Base-by-base conservation (phyloP, 768 basidiomycete species). In the Boletus reticulatus region DNA sequence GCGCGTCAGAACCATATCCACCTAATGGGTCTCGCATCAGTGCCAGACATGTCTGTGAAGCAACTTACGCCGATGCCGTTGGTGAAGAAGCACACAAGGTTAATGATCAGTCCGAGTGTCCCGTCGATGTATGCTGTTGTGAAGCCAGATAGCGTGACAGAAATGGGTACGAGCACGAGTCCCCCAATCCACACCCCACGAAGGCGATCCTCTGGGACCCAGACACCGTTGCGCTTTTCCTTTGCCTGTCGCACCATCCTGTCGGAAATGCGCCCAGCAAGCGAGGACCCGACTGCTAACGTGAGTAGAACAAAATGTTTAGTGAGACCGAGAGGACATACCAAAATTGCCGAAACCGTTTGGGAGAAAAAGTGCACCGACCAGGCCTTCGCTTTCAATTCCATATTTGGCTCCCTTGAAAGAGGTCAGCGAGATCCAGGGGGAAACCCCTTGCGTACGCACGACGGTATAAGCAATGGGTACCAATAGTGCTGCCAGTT, bases 381-480 rank as follows among this genome's bases (percentile, higher is more conserved):
- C 59, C 32, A 68, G 5, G 1, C 53, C 61, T 20, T 66, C 68
- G 19, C 55, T 59, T 9, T 41, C 12, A 19, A 72, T 62, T 31
- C 62, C 64, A 41, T 70, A 72, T 31, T 58, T 66, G 19, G 67
- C 72, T 5, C 84, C 88, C 87, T 89, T 56, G 7, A 14, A 27
- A 19, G 2, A 36, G 4, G 43, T 45, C 41, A 51, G 39, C 16
- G 12, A 32, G 31, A 22, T 19, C 39, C 34, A 8, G 22, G 27
- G 4, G 11, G 6, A 41, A 45, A 9, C 9, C 1, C 16, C 22
- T 10, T 31, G 1, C 12, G 47, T 39, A 34, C 83, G 59, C 58
- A 88, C 88, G 27, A 89, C 75, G 0, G 87, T 89, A 57, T 83
- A 87, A 0, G 85, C 77, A 7, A 90, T 69, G 0, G 88, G 88